Conservation (phyloP, 768 basidiomycete species). For the Sporobolomyces phaffii region DNA sequence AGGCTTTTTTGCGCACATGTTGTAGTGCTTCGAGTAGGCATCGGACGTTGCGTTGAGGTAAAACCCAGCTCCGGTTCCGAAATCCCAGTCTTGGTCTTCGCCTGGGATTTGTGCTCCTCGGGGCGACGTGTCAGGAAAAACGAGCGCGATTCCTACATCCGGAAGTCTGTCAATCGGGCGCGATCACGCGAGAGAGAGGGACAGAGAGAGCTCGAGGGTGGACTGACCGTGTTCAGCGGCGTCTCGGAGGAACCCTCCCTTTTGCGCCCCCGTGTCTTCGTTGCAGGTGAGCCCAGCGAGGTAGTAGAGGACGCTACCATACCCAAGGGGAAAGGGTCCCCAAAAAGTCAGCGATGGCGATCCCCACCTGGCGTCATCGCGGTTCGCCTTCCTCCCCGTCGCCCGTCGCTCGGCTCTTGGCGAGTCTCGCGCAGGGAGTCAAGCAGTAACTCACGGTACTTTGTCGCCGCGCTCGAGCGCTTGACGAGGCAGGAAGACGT, state of each 20-base stretch:
- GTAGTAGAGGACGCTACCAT: conserved; percentile 61
- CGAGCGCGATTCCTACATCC: conserved; percentile 64
- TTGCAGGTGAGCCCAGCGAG: conserved; percentile 79
- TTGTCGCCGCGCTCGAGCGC: conserved; percentile 50
- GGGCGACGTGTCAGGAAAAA: conserved; percentile 94
- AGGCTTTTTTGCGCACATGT: conserved; percentile 38
- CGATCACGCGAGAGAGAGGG: neutral
- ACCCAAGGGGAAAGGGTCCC: neutral
- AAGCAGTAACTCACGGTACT: conserved; percentile 28
- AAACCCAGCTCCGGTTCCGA: conserved; percentile 68
- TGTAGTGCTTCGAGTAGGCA: conserved; percentile 47
- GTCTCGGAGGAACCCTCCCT: conserved; percentile 82
- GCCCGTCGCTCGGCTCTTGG: too few species aligned
- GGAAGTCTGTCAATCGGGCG: neutral
- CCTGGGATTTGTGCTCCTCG: conserved; percentile 68
- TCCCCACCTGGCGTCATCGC: neutral
- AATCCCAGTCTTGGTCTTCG: conserved; percentile 65
- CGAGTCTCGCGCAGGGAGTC: too few species aligned
- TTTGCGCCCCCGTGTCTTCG: conserved; percentile 91
- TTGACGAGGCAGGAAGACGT: conserved; percentile 74
- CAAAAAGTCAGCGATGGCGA: neutral
- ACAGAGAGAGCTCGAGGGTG: neutral
- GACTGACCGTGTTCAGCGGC: conserved; percentile 60
- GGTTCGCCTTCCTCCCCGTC: too few species aligned
- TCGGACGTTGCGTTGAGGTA: conserved; percentile 81